phyloP scores from a whole-genome alignment of 495 filamentous ascomycete species.

The Xanthoparmelia taractica region DNA sequence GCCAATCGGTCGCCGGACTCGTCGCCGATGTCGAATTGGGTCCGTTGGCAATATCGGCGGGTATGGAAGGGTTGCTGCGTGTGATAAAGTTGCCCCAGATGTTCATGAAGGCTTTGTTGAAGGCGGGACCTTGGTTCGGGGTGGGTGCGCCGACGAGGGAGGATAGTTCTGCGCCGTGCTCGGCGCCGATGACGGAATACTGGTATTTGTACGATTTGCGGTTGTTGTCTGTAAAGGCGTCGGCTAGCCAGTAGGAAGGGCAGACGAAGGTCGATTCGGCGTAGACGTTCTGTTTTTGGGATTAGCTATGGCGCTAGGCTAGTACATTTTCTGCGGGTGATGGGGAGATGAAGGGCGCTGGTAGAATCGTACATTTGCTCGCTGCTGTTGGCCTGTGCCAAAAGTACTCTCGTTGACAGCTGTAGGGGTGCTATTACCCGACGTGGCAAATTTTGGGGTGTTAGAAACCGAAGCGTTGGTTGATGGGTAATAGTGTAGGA shows the following conservation, averaged over 20 bases:
- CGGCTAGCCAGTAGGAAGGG: constrained; percentile 56
- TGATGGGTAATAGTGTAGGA: constrained; percentile 42
- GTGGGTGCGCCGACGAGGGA: constrained; percentile 42
- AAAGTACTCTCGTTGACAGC: constrained; percentile 41
- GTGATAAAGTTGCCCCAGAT: constrained; percentile 48
- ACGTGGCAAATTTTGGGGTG: constrained; percentile 36
- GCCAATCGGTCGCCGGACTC: constrained; percentile 23
- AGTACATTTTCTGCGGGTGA: not conserved
- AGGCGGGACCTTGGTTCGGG: constrained; percentile 29
- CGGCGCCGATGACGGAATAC: constrained; percentile 52
- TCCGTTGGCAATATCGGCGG: constrained; percentile 37
- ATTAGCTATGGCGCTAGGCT: constrained; percentile 25
- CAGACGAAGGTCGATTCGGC: constrained; percentile 57
- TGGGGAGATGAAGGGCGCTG: not conserved
- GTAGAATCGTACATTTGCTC: constrained; percentile 32
- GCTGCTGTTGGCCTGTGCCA: constrained; percentile 46
- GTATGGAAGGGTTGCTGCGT: constrained; percentile 43
- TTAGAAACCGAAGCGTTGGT: constrained; percentile 28
- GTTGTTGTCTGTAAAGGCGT: constrained; percentile 41
- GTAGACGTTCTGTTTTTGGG: constrained; percentile 44
- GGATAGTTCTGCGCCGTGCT: constrained; percentile 48
- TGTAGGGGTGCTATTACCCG: constrained; percentile 39
- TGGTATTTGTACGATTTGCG: constrained; percentile 49
- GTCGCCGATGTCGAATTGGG: not conserved
- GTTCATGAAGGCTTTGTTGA: constrained; percentile 31